Evolutionary conservation across 1,284 basidiomycete genomes (phyloP).

Genomic region (Entoloma clypeatum): DNA sequence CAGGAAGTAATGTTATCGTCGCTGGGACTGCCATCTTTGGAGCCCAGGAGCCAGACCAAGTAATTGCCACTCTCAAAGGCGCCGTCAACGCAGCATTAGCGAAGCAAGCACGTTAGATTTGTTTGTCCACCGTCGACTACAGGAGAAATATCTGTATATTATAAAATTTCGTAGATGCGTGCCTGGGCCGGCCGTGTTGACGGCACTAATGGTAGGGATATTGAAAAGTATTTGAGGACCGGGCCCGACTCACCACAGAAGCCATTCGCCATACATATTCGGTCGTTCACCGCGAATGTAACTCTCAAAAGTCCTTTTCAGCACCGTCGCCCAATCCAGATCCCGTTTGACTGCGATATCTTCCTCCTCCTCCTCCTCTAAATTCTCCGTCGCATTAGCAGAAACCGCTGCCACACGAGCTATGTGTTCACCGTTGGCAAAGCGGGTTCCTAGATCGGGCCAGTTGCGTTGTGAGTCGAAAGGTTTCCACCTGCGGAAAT

Average conservation of each 20-base stretch:
- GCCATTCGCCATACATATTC: slow-evolving; percentile 91
- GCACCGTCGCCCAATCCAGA: slow-evolving; percentile 83
- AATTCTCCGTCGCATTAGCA: slow-evolving; percentile 15
- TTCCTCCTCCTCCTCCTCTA: slow-evolving; percentile 38
- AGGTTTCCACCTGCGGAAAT: slow-evolving; percentile 77
- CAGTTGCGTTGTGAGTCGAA: slow-evolving; percentile 87
- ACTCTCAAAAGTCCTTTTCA: slow-evolving; percentile 89
- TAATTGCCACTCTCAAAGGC: slow-evolving; percentile 72
- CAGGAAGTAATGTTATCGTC: slow-evolving; percentile 97
- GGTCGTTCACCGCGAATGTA: slow-evolving; percentile 84
- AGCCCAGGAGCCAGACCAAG: slow-evolving; percentile 72
- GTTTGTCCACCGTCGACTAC: too few species aligned
- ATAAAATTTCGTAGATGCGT: too few species aligned
- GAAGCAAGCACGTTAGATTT: slow-evolving; percentile 29
- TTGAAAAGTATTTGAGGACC: too few species aligned
- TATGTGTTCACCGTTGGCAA: slow-evolving; percentile 67
- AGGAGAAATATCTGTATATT: too few species aligned
- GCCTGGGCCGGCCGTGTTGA: too few species aligned
- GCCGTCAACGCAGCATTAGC: slow-evolving; percentile 70
- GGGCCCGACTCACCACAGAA: slow-evolving; percentile 48
- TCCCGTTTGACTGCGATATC: slow-evolving; percentile 60
- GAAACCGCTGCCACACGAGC: slow-evolving; percentile 35
- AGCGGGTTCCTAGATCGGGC: slow-evolving; percentile 84
- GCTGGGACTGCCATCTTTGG: slow-evolving; percentile 96
- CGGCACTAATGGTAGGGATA: too few species aligned